phyloP scores from a whole-genome alignment of 768 basidiomycete genomes.

The Heimioporus sp. region DNA sequence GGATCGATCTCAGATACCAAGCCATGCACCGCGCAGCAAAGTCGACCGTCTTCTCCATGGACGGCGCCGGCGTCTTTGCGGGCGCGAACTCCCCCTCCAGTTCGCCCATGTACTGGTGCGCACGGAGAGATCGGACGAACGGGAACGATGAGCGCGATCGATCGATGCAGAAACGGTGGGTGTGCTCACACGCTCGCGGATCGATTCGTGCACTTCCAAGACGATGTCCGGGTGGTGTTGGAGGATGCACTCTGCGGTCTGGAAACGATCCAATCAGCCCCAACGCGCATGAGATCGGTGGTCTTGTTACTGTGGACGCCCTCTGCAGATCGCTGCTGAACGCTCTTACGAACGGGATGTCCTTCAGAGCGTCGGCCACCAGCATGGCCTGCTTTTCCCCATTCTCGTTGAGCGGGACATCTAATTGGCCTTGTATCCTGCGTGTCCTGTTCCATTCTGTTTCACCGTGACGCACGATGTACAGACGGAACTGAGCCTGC shows the following conservation, averaged over 20 bases:
- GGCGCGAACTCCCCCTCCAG: conserved; percentile 47
- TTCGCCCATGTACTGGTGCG: conserved; percentile 55
- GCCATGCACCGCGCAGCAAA: conserved; percentile 48
- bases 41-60: conserved; percentile 26
- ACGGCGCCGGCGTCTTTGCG: conserved; percentile 17
- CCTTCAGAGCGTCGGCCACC: conserved; percentile 53
- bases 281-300: not conserved
- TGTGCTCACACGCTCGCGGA: conserved; percentile 64
- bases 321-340: conserved; percentile 72
- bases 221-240: conserved; percentile 46
- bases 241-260: conserved; percentile 71
- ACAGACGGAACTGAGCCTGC: conserved; percentile 45
- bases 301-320: conserved; percentile 55
- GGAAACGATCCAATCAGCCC: not conserved
- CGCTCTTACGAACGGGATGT: conserved; percentile 54
- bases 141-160: not conserved
- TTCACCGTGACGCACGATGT: conserved; percentile 77
- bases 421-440: conserved; percentile 75
- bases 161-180: not conserved
- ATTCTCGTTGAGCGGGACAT: conserved; percentile 61
- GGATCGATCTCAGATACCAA: conserved; percentile 62
- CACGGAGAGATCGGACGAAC: not conserved
- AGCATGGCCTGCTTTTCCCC: conserved; percentile 59
- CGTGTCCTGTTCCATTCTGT: conserved; percentile 62
- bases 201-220: conserved; percentile 42